Percentiles rank a stretch among this genome's conserved stretches.
Conservation (phyloP, 495 filamentous ascomycete genomes). For the Penicillium maclennaniae region DNA sequence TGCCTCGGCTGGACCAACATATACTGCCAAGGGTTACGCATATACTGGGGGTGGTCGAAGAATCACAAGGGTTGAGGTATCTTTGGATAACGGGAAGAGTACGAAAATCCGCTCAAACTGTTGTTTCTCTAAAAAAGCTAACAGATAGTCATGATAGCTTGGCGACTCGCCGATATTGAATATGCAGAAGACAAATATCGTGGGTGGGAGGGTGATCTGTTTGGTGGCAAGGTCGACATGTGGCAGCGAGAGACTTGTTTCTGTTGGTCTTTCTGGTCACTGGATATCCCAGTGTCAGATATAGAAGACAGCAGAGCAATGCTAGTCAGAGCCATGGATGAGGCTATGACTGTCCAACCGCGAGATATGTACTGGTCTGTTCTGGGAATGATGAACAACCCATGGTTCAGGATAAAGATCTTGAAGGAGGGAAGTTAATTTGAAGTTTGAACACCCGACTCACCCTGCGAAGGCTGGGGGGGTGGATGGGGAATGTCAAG, state of each 20-base stretch:
- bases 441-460: conserved; percentile 89
- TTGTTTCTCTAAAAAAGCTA: not conserved
- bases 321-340: conserved; percentile 87
- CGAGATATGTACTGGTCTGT: conserved; percentile 97
- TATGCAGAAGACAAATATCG: conserved; percentile 89
- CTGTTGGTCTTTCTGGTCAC: conserved; percentile 93
- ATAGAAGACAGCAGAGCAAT: conserved; percentile 66
- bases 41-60: conserved; percentile 88
- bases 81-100: conserved; percentile 57
- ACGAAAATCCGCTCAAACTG: not conserved
- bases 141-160: conserved; percentile 42
- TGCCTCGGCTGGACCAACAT: conserved; percentile 45
- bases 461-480: conserved; percentile 74
- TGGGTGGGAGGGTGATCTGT: conserved; percentile 61
- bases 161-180: conserved; percentile 74
- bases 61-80: conserved; percentile 79
- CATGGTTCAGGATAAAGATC: conserved; percentile 85
- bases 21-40: conserved; percentile 76
- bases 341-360: conserved; percentile 82
- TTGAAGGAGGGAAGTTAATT: conserved; percentile 58
- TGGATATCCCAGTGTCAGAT: conserved; percentile 62
- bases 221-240: conserved; percentile 78
- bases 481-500: conserved; percentile 97
- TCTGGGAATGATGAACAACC: conserved; percentile 98
- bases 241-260: conserved; percentile 76